Evolutionary conservation across 768 basidiomycete species (phyloP), one percentile per base, ranked within the genome.

Genomic region (Rhodotorula diobovata): DNA sequence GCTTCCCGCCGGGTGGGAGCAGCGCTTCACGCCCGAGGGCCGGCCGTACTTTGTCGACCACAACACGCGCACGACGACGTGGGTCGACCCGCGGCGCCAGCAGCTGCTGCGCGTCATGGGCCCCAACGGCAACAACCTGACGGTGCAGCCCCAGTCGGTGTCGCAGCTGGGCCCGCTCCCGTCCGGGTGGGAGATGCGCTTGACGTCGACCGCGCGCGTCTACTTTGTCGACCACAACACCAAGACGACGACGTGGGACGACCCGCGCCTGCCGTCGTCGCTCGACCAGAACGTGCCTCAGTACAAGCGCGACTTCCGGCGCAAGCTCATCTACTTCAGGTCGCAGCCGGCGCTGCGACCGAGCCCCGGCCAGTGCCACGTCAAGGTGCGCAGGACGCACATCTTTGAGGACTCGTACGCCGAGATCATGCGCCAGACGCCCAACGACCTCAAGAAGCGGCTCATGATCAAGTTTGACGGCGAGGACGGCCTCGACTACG

Each of bases 221-320:
- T 99, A 99, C 84, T 99, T 99, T 79, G 96, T 99, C 63, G 96
- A 99, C 81, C 59, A 69, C 73, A 73, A 66, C 71, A 69, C 67
- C n/a, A 97, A 98, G 86, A 99, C 96, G 43, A 99, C 96, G 41
- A 99, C 96, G 2, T 99, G 96, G 96, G 96, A 99, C 80, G 96
- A 99, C 80, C 95, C 95, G 30, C 91, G 96, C 63, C 80, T 93
- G 63, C 96, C 96, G 20, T 96, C 94, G 20, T 91, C 93, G 53
- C 86, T 98, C 71, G 96, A 98, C 80, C 86, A 92, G 56, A 97
- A 96, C 77, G 95, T 98, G 2, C 96, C 96, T 28, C 96, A 99
- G 82, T 98, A 98, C 86, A 98, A 99, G 85, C 93, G 96, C 56
- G 96, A 99, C 84, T 99, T 99, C 85, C 86, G 96, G 77, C 86